Evolutionary conservation across 352 stramenopile species (phyloP).

Genomic region (Globisporangium paroecandrum): DNA sequence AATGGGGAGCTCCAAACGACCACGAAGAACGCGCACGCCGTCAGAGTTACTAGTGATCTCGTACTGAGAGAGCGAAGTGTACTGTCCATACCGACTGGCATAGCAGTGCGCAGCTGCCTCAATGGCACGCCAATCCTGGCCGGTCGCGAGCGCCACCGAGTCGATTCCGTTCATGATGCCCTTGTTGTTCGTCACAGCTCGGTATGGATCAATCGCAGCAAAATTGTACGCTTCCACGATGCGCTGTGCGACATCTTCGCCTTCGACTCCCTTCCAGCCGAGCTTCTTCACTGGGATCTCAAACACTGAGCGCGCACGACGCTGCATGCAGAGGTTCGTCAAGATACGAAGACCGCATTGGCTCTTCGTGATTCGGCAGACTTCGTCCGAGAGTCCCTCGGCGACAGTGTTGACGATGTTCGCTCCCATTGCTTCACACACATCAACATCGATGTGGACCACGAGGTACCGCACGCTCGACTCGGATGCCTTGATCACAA

Average conservation of each 20-base stretch:
- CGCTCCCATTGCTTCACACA: constrained; percentile 87
- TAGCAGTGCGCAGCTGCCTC: constrained; percentile 83
- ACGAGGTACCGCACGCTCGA: constrained; percentile 48
- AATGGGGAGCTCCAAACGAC: constrained; percentile 75
- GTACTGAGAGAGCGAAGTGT: constrained; percentile 80
- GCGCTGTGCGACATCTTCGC: constrained; percentile 62
- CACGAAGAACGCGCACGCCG: constrained; percentile 53
- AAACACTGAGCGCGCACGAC: constrained; percentile 60
- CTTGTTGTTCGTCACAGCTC: constrained; percentile 88
- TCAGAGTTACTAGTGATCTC: constrained; percentile 34
- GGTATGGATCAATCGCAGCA: constrained; percentile 75
- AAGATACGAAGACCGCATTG: constrained; percentile 79
- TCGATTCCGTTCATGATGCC: constrained; percentile 89
- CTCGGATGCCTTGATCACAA: constrained; percentile 40
- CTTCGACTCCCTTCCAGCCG: constrained; percentile 78
- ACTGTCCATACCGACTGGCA: constrained; percentile 71
- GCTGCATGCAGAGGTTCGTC: constrained; percentile 87
- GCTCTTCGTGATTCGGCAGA: constrained; percentile 60
- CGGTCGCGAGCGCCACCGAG: constrained; percentile 73
- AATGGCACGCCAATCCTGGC: constrained; percentile 85
- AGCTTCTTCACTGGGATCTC: constrained; percentile 74
- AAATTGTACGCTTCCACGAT: constrained; percentile 88
- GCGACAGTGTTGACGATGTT: constrained; percentile 89
- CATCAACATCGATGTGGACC: constrained; percentile 86
- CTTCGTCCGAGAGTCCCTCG: constrained; percentile 73